These are phyloP conservation scores for Haplosporangium sp. DNA, from an alignment of 371 early-diverging fungal species.

Conservation along the genomic window DNA sequence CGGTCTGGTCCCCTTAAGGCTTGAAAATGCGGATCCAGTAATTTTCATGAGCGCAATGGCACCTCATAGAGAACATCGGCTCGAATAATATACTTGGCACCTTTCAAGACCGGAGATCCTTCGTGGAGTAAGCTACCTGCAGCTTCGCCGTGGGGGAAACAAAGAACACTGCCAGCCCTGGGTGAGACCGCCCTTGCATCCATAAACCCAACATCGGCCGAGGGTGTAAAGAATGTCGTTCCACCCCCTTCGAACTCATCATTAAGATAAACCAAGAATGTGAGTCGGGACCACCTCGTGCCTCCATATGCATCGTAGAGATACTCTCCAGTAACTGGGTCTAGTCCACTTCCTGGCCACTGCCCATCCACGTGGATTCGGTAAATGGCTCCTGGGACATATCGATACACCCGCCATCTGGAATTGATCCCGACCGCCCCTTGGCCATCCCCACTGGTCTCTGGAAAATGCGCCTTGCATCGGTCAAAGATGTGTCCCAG, in stretches of 20 bases:
- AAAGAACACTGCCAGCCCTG: constrained; percentile 62
- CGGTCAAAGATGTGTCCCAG: constrained; percentile 58
- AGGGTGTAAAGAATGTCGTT: constrained; percentile 62
- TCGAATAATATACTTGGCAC: constrained; percentile 66
- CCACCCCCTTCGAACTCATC: constrained; percentile 70
- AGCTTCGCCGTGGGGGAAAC: constrained; percentile 68
- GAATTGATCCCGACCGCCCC: constrained; percentile 63
- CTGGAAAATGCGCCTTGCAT: constrained; percentile 57
- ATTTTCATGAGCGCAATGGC: constrained; percentile 31
- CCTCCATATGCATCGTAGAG: constrained; percentile 60
- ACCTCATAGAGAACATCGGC: constrained; percentile 67
- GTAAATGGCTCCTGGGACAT: constrained; percentile 67
- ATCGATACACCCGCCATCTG: constrained; percentile 66
- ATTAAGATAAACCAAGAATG: constrained; percentile 68
- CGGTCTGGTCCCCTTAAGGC: no score
- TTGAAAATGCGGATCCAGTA: neutral
- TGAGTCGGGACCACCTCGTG: constrained; percentile 61
- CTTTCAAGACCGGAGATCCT: constrained; percentile 61
- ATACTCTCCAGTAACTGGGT: constrained; percentile 59
- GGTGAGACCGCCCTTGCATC: constrained; percentile 61
- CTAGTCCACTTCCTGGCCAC: constrained; percentile 66
- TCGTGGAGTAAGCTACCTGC: constrained; percentile 66
- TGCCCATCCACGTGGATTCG: constrained; percentile 68
- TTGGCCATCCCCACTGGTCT: constrained; percentile 47
- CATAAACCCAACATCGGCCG: constrained; percentile 58